These are phyloP conservation scores for Trametes pubescens DNA, from an alignment of 1,284 basidiomycete species.

Conservation along the genomic window DNA sequence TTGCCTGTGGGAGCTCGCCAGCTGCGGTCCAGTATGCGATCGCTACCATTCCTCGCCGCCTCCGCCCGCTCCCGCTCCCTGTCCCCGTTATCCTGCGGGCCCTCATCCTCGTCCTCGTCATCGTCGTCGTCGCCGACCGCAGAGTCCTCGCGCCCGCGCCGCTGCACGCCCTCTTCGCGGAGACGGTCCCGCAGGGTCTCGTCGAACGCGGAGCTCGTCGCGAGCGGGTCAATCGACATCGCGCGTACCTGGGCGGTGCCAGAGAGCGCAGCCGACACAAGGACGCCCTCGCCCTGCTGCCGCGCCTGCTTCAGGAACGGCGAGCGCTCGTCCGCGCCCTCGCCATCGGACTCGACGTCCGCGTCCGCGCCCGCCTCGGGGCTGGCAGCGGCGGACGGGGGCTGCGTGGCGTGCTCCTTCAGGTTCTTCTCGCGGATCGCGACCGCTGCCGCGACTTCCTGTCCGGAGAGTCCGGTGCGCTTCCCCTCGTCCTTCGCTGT, in stretches of 20 bases:
- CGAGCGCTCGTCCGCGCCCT: slow-evolving; percentile 52
- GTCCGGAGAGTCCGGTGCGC: slow-evolving; percentile 76
- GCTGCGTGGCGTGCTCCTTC: slow-evolving; percentile 53
- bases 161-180: slow-evolving; percentile 44
- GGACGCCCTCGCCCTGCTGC: slow-evolving; percentile 27
- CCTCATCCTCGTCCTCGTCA: slow-evolving; percentile 46
- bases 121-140: slow-evolving; percentile 40
- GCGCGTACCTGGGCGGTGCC: slow-evolving; percentile 46
- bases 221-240: slow-evolving; percentile 85
- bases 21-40: slow-evolving; percentile 71
- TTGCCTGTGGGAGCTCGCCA: slow-evolving; percentile 90
- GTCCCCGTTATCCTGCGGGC: slow-evolving; percentile 48
- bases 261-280: slow-evolving; percentile 31
- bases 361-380: slow-evolving; percentile 35
- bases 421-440: slow-evolving; percentile 85
- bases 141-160: slow-evolving; percentile 29
- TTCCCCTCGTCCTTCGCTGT: slow-evolving; percentile 79
- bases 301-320: slow-evolving; percentile 46
- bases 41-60: slow-evolving; percentile 49
- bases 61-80: slow-evolving; percentile 44
- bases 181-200: slow-evolving; percentile 76
- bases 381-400: slow-evolving; percentile 22
- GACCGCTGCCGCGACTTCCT: slow-evolving; percentile 80
- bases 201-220: slow-evolving; percentile 83
- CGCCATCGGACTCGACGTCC: slow-evolving; percentile 41